phyloP scores from a whole-genome alignment of 768 basidiomycete species.

The Kwoniella dejecticola region DNA sequence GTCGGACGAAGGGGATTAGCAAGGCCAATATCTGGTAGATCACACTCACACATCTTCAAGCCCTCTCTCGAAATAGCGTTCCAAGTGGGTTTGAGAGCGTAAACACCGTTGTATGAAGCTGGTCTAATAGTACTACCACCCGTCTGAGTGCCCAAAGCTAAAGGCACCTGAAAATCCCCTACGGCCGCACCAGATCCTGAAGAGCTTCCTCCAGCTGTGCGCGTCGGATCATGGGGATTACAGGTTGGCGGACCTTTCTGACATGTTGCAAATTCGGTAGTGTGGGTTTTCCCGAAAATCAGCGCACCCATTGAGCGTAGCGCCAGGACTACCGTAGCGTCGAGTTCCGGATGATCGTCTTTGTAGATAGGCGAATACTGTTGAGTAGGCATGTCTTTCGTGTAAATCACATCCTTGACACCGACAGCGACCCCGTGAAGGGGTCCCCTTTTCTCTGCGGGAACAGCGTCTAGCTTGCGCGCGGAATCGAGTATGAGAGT shows the following conservation, averaged over 20 bases:
- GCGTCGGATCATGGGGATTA: slow-evolving; percentile 21
- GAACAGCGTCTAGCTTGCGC: slow-evolving; percentile 32
- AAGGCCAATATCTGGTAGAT: background rate
- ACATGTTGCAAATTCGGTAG: slow-evolving; percentile 43
- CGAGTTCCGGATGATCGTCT: slow-evolving; percentile 29
- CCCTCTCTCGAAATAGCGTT: slow-evolving; percentile 26
- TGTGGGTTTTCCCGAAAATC: slow-evolving; percentile 47
- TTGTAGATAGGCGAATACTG: slow-evolving; percentile 42
- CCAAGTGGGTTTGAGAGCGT: slow-evolving; percentile 24
- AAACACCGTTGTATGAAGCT: slow-evolving; percentile 24
- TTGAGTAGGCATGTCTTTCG: slow-evolving; percentile 37
- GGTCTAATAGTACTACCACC: slow-evolving; percentile 28
- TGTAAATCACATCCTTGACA: slow-evolving; percentile 48
- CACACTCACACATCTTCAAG: slow-evolving; percentile 24
- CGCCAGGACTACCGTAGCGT: slow-evolving; percentile 35
- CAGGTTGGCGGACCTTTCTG: slow-evolving; percentile 26
- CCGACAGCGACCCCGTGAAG: slow-evolving; percentile 46
- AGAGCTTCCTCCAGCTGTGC: slow-evolving; percentile 23
- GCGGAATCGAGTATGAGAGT: slow-evolving; percentile 32
- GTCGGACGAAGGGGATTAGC: background rate
- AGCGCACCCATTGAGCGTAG: slow-evolving; percentile 40
- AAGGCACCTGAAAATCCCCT: slow-evolving; percentile 26
- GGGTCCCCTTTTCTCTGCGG: slow-evolving; percentile 33
- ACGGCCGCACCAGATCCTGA: slow-evolving; percentile 26
- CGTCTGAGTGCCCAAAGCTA: slow-evolving; percentile 24